phyloP scores from a whole-genome alignment of 495 filamentous ascomycete species.

The Choiromyces venosus region DNA sequence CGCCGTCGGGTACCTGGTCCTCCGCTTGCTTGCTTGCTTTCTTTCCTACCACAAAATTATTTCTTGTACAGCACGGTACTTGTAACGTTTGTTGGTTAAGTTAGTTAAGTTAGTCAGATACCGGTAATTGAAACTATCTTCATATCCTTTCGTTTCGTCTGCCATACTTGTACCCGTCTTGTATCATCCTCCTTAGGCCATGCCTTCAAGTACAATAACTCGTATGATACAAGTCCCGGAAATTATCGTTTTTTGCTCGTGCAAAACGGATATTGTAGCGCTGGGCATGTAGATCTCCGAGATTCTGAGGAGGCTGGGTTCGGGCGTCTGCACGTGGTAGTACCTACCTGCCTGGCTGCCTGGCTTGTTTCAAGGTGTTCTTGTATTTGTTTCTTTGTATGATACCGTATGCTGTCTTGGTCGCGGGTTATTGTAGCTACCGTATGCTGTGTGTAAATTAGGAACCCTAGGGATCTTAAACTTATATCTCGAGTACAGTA shows the following conservation, averaged over 20 bases:
- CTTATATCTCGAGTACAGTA: background rate
- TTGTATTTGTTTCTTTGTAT: background rate
- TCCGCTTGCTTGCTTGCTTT: background rate
- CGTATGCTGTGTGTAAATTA: background rate
- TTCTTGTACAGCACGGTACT: background rate
- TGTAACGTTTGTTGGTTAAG: background rate
- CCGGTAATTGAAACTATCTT: background rate
- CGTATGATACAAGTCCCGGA: background rate
- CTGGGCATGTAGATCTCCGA: background rate
- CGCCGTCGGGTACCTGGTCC: background rate
- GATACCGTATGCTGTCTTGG: background rate
- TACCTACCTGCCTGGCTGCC: background rate
- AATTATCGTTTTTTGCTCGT: background rate
- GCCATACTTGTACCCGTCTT: background rate
- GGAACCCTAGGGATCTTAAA: background rate
- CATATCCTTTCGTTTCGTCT: background rate
- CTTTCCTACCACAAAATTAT: background rate
- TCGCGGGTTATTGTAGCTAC: background rate
- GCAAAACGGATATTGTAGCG: no score
- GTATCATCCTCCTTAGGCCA: background rate
- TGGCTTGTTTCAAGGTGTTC: background rate
- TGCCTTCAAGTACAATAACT: background rate
- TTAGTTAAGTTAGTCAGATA: no score
- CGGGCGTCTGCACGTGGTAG: background rate
- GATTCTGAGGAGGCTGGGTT: no score